Percentiles rank a stretch among this genome's conserved stretches.
Conservation (phyloP, 1,284 basidiomycete genomes). For the Rhodotorula sp. region DNA sequence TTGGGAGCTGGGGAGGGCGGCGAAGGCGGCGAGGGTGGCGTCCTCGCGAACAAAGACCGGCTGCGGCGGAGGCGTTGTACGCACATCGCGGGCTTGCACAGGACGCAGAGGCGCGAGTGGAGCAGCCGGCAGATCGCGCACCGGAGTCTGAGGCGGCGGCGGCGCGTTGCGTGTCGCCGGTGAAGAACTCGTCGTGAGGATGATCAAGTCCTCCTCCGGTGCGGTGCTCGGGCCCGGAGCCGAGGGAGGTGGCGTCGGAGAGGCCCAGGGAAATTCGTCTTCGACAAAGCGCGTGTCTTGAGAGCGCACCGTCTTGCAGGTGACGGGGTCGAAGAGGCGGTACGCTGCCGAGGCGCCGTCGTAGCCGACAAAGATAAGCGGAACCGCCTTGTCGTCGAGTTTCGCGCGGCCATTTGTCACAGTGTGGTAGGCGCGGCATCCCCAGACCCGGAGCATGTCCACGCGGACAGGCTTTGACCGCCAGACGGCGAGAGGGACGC, state of each 20-base stretch:
- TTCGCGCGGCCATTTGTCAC: slow-evolving; percentile 30
- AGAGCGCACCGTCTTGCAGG: not conserved
- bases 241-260: not conserved
- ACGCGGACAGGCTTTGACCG: slow-evolving; percentile 47
- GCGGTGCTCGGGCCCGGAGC: too few species aligned
- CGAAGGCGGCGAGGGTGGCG: too few species aligned
- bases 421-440: slow-evolving; percentile 49
- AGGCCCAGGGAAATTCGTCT: not conserved
- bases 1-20: too few species aligned
- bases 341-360: not conserved
- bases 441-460: slow-evolving; percentile 45
- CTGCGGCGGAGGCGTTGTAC: too few species aligned
- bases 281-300: slow-evolving; percentile 3
- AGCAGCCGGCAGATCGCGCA: not conserved
- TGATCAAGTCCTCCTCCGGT: not conserved
- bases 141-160: not conserved
- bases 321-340: slow-evolving; percentile 3
- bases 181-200: too few species aligned
- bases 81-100: too few species aligned
- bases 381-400: slow-evolving; percentile 1
- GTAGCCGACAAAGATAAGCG: slow-evolving; percentile 19
- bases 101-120: too few species aligned
- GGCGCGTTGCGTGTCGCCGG: too few species aligned
- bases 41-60: too few species aligned
- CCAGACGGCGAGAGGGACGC: slow-evolving; percentile 43